Conservation (phyloP, 225 moss, liverwort and hornwort genomes). For the Pseudisothecium myosuroides region DNA sequence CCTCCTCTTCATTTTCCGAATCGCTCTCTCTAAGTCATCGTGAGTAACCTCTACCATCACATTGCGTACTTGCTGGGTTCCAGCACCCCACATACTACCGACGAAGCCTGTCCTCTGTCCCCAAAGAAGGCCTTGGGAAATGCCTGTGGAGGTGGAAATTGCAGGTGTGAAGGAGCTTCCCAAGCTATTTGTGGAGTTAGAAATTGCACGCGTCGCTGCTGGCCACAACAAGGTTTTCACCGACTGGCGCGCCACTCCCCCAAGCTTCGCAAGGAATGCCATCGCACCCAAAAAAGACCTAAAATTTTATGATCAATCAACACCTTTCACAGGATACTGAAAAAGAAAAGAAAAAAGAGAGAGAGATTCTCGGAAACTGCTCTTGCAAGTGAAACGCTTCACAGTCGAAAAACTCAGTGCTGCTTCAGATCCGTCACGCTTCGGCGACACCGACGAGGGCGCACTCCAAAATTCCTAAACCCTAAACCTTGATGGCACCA, state of each 20-base stretch:
- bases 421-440: not conserved
- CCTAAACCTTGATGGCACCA: not conserved
- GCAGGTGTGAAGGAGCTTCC: not conserved
- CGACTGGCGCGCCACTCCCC: constrained; percentile 35
- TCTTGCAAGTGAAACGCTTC: not conserved
- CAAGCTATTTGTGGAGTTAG: not conserved
- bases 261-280: constrained; percentile 55
- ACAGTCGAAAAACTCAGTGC: too few species aligned
- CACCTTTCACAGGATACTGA: not conserved
- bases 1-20: constrained; percentile 84
- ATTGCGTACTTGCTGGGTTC: constrained; percentile 52
- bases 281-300: not conserved
- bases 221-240: not conserved
- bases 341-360: too few species aligned
- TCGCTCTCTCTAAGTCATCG: constrained; percentile 73
- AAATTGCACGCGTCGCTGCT: not conserved
- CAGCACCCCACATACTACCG: not conserved
- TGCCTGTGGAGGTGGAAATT: not conserved
- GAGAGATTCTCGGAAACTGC: not conserved
- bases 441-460: not conserved
- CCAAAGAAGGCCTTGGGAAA: constrained; percentile 11
- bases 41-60: constrained; percentile 80
- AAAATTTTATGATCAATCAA: not conserved
- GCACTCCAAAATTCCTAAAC: not conserved
- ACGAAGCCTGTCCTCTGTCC: constrained; percentile 5